These are phyloP conservation scores for Cinchona pubescens DNA, from an alignment of 257 asterid species.

Conservation along the genomic window DNA sequence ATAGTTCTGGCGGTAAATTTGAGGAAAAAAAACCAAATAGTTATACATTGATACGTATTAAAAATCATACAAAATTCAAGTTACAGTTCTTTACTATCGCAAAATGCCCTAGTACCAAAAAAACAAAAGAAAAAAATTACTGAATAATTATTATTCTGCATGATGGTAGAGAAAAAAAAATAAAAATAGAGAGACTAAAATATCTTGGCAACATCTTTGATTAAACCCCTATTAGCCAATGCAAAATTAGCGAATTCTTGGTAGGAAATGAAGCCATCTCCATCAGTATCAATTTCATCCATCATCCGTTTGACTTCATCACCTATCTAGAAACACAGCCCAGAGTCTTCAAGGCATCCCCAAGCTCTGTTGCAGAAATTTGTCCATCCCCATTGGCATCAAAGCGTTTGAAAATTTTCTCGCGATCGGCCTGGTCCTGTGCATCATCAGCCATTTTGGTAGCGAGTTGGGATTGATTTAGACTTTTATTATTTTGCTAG, in stretches of 20 bases:
- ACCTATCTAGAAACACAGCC: slow-evolving; percentile 62
- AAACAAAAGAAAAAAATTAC: neutral
- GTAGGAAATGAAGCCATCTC: slow-evolving; percentile 70
- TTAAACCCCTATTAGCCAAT: slow-evolving; percentile 56
- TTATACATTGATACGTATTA: neutral
- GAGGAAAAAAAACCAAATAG: neutral
- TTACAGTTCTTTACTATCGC: neutral
- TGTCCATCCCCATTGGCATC: slow-evolving; percentile 87
- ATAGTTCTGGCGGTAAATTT: neutral
- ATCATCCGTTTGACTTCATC: slow-evolving; percentile 76
- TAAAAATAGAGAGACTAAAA: slow-evolving; percentile 35
- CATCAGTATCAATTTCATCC: slow-evolving; percentile 79
- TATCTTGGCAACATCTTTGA: slow-evolving; percentile 79
- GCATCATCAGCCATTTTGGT: slow-evolving; percentile 58
- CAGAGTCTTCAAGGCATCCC: slow-evolving; percentile 62
- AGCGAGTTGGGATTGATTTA: too few species aligned
- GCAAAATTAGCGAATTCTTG: slow-evolving; percentile 71
- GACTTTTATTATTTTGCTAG: too few species aligned
- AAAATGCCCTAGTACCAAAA: neutral
- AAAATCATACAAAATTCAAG: neutral
- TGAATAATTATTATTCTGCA: neutral
- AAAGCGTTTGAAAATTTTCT: slow-evolving; percentile 70
- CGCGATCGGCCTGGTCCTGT: slow-evolving; percentile 62
- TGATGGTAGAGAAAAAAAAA: neutral
- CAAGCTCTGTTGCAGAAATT: slow-evolving; percentile 69